Conservation (phyloP, 208 protist species). For the Leishmania major region DNA sequence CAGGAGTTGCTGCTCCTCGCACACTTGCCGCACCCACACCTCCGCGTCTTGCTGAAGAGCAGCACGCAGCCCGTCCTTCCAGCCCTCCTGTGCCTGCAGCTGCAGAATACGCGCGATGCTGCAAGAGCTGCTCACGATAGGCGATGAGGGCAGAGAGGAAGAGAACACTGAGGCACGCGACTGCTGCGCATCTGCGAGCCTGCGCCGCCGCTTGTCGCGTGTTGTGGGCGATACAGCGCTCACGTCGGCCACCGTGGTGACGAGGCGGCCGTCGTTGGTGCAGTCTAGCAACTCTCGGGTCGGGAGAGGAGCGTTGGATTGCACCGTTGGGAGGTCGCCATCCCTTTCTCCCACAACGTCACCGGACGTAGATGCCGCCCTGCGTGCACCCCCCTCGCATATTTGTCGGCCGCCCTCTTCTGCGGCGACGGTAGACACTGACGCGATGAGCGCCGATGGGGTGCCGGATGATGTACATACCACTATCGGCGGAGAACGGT, state of each 20-base stretch:
- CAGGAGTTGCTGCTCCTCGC: slow-evolving; percentile 26
- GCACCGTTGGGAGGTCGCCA: too few relatives aligned
- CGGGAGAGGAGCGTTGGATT: background rate
- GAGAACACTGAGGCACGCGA: background rate
- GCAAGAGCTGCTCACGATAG: slow-evolving; percentile 1
- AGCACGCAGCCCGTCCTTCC: slow-evolving; percentile 7
- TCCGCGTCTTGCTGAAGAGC: slow-evolving; percentile 22
- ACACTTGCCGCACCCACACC: slow-evolving; percentile 25
- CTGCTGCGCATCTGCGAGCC: background rate
- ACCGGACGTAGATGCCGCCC: background rate
- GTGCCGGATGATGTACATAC: background rate
- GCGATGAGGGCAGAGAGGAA: background rate
- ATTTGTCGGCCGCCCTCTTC: background rate
- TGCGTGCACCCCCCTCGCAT: background rate
- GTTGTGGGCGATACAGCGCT: background rate
- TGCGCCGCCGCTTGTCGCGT: background rate
- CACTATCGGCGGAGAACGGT: background rate
- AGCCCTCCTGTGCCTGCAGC: slow-evolving; percentile 15
- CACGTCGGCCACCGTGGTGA: background rate
- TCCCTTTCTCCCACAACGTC: background rate
- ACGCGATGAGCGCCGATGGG: background rate
- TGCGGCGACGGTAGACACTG: background rate
- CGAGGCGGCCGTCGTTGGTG: background rate
- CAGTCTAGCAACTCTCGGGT: background rate
- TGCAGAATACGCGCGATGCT: slow-evolving; percentile 16